Evolutionary conservation across 495 filamentous ascomycete species (phyloP).

Genomic region (Talaromyces trachyspermus): DNA sequence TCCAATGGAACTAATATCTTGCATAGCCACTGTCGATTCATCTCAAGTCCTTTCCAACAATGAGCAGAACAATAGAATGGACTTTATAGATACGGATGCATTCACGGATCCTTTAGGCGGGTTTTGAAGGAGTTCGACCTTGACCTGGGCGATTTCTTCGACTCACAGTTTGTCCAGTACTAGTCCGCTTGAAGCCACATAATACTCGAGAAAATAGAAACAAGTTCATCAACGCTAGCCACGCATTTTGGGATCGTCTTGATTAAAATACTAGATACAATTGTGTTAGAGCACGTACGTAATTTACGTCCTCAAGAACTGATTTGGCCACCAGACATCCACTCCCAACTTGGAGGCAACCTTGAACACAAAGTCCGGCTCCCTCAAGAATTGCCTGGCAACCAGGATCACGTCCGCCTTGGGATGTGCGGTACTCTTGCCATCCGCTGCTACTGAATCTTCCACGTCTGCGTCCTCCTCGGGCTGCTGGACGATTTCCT

Average conservation of each 20-base stretch:
- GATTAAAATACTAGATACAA: too few relatives aligned
- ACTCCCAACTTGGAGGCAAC: not conserved
- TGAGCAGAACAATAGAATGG: not conserved
- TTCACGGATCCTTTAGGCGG: not conserved
- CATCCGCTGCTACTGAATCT: not conserved
- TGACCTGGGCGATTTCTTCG: not conserved
- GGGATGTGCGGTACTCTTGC: not conserved
- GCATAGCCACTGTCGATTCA: not conserved
- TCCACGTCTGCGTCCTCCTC: not conserved
- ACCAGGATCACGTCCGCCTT: not conserved
- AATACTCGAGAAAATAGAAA: too few relatives aligned
- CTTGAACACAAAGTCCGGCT: not conserved
- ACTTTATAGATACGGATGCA: not conserved
- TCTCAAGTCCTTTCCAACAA: not conserved
- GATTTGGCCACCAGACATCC: not conserved
- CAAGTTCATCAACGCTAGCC: too few relatives aligned
- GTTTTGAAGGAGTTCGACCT: not conserved
- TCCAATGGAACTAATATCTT: too few relatives aligned
- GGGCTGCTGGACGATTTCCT: constrained; percentile 29
- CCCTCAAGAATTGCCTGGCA: not conserved
- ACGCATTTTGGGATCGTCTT: too few relatives aligned
- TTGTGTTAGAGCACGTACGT: not conserved
- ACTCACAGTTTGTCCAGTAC: not conserved
- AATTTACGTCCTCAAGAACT: not conserved
- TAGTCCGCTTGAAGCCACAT: too few relatives aligned